These are phyloP conservation scores for Anisodus tanguticus DNA, from an alignment of 257 asterid species.

Conservation along the genomic window DNA sequence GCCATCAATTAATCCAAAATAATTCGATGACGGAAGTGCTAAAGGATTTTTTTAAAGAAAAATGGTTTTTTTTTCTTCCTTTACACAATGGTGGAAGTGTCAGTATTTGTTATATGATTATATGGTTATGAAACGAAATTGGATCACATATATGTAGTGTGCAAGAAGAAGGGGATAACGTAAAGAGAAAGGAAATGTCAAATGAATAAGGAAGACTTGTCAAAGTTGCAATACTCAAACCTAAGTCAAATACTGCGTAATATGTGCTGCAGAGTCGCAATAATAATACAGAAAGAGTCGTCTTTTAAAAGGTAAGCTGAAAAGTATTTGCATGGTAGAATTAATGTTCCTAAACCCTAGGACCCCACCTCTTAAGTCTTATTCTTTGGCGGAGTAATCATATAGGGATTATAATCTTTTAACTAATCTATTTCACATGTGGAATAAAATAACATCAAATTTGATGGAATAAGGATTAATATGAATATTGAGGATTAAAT, in stretches of 20 bases:
- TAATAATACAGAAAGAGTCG: conserved; percentile 7
- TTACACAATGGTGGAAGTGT: neutral
- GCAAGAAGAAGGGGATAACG: neutral
- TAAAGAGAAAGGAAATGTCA: neutral
- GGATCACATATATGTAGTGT: neutral
- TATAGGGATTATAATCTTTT: too few species aligned
- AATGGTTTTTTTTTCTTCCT: neutral
- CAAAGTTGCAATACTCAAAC: neutral
- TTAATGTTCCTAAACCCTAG: neutral
- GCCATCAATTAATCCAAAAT: neutral
- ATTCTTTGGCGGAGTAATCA: neutral
- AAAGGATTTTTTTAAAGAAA: neutral
- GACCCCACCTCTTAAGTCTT: neutral
- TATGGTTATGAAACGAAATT: neutral
- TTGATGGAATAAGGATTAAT: too few species aligned
- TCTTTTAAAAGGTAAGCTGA: too few species aligned
- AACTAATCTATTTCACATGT: too few species aligned
- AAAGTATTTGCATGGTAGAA: neutral
- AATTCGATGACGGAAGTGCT: neutral
- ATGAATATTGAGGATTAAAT: too few species aligned
- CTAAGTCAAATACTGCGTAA: neutral
- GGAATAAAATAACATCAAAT: too few species aligned
- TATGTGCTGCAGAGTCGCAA: neutral
- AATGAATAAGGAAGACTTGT: neutral
- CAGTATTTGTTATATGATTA: neutral